Percentiles rank a stretch among this genome's conserved stretches.
phyloP scores from a whole-genome alignment of 441 rosid species.

The Capsella rubella region DNA sequence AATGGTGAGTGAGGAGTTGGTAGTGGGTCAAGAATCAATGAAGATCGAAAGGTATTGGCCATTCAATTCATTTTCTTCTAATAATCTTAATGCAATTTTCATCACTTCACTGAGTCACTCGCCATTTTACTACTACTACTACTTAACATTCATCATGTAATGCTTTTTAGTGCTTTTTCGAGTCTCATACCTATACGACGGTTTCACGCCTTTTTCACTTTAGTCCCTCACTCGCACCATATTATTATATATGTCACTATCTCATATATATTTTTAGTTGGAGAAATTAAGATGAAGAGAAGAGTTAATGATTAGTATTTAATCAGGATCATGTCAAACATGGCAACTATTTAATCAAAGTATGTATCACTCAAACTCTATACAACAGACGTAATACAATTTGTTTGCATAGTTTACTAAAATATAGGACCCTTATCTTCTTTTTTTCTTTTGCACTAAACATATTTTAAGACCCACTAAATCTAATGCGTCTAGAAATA shows the following conservation, averaged over 20 bases:
- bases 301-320: neutral
- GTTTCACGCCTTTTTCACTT: conserved; percentile 24
- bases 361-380: neutral
- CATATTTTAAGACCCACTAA: conserved; percentile 16
- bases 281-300: neutral
- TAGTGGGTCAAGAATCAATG: conserved; percentile 27
- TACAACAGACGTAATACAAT: conserved; percentile 4
- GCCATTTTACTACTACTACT: neutral
- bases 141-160: conserved; percentile 15
- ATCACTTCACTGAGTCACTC: conserved; percentile 5
- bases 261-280: neutral
- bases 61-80: neutral
- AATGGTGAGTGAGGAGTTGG: conserved; percentile 17
- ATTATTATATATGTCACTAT: neutral
- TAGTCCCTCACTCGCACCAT: neutral
- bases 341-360: conserved; percentile 24
- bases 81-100: conserved; percentile 22
- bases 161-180: neutral
- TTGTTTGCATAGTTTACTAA: conserved; percentile 16
- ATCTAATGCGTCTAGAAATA: conserved; percentile 33
- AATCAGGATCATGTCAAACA: conserved; percentile 26
- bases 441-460: neutral
- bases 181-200: conserved; percentile 1
- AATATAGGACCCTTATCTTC: conserved; percentile 5
- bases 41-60: conserved; percentile 19